A percentile compares a stretch with the other conserved stretches of the same genome.
These are phyloP conservation scores for Fraxinus cuspidata DNA, from an alignment of 257 asterid species.

Conservation along the genomic window DNA sequence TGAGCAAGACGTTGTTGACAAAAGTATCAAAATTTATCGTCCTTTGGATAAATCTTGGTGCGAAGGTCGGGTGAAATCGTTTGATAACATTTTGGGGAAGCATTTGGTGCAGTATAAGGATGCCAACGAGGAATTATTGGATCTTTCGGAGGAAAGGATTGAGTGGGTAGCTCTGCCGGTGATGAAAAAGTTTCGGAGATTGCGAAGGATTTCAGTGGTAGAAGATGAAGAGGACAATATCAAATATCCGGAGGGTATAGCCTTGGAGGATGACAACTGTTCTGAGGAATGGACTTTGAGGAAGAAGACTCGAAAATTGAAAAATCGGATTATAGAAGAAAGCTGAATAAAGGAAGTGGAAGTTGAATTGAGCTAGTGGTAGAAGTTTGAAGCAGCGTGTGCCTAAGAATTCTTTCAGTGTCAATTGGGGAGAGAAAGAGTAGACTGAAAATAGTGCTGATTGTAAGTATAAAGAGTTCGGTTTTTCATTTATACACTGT, in stretches of 20 bases:
- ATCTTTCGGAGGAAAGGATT: slow-evolving; percentile 57
- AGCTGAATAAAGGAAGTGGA: slow-evolving; percentile 43
- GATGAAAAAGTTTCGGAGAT: slow-evolving; percentile 61
- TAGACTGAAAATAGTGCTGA: slow-evolving; percentile 27
- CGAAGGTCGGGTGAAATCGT: slow-evolving; percentile 69
- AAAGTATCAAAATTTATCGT: slow-evolving; percentile 70
- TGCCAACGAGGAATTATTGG: slow-evolving; percentile 73
- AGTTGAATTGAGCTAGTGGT: slow-evolving; percentile 35
- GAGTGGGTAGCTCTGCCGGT: slow-evolving; percentile 60
- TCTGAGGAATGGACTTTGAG: slow-evolving; percentile 62
- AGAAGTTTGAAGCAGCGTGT: slow-evolving; percentile 29
- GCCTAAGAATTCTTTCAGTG: slow-evolving; percentile 34
- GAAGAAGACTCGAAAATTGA: slow-evolving; percentile 45
- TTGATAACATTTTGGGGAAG: slow-evolving; percentile 66
- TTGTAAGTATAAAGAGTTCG: slow-evolving; percentile 45
- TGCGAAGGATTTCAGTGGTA: slow-evolving; percentile 45
- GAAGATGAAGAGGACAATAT: slow-evolving; percentile 54
- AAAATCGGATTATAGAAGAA: slow-evolving; percentile 24
- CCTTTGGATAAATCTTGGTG: slow-evolving; percentile 85
- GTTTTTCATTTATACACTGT: slow-evolving; percentile 5
- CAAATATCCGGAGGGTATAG: slow-evolving; percentile 44
- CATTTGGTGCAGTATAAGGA: slow-evolving; percentile 88
- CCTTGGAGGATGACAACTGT: slow-evolving; percentile 69
- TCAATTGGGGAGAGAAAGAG: slow-evolving; percentile 35
- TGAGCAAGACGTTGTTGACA: slow-evolving; percentile 63